A percentile compares a stretch with the other conserved stretches of the same genome.
Evolutionary conservation across 2,329 filamentous ascomycete species (phyloP).

Genomic region (Orbilia oligospora): DNA sequence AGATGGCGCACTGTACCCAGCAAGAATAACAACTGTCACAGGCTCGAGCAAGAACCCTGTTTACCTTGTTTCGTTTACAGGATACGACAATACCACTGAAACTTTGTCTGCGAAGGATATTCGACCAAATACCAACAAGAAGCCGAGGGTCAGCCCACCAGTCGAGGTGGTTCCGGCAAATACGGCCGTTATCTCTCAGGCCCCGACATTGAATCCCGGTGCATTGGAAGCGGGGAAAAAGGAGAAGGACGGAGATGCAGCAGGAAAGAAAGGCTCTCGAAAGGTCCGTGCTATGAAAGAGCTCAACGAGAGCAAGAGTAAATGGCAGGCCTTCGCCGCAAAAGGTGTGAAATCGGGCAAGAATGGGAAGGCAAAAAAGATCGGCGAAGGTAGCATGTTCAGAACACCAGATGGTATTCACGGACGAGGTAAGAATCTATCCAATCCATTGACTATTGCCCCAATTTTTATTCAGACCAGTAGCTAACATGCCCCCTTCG

Average conservation of each 20-base stretch:
- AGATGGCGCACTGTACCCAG: slow-evolving; percentile 91
- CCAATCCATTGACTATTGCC: slow-evolving; percentile 32
- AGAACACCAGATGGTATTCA: slow-evolving; percentile 88
- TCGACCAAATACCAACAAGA: slow-evolving; percentile 78
- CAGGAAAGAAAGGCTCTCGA: slow-evolving; percentile 79
- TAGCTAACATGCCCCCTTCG: slow-evolving; percentile 15
- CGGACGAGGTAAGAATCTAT: slow-evolving; percentile 78
- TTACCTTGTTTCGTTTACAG: slow-evolving; percentile 95
- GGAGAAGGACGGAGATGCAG: slow-evolving; percentile 75
- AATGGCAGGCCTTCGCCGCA: slow-evolving; percentile 92
- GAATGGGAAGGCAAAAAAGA: slow-evolving; percentile 72
- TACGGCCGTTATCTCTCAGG: slow-evolving; percentile 76
- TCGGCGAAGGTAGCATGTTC: slow-evolving; percentile 97
- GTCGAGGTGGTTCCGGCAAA: slow-evolving; percentile 66
- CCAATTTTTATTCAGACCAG: slow-evolving; percentile 18
- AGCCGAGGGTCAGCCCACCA: slow-evolving; percentile 70
- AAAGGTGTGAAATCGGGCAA: slow-evolving; percentile 77
- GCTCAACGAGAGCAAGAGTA: slow-evolving; percentile 88
- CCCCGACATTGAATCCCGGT: slow-evolving; percentile 75
- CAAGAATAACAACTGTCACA: slow-evolving; percentile 92
- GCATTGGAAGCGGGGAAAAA: slow-evolving; percentile 76
- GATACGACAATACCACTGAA: slow-evolving; percentile 83
- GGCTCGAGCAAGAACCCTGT: slow-evolving; percentile 91
- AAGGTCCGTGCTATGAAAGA: slow-evolving; percentile 91
- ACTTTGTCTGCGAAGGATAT: slow-evolving; percentile 87